Evolutionary conservation across 108 stramenopile genomes (phyloP).

Genomic region (Discostella stelligeroides): DNA sequence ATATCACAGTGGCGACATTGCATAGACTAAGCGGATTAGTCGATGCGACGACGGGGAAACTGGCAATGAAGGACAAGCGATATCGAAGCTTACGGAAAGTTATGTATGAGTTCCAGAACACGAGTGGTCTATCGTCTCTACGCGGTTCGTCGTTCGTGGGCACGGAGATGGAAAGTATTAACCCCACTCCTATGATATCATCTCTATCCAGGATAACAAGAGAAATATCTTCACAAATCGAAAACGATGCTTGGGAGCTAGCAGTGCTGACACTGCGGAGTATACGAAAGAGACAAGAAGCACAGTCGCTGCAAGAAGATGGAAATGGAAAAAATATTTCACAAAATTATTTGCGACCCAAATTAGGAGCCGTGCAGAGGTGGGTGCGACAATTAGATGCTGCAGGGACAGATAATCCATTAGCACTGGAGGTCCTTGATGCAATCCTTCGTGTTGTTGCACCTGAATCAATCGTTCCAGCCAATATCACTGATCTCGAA

Average conservation of each 20-base stretch:
- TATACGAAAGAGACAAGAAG: constrained; percentile 8
- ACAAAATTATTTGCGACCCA: constrained; percentile 16
- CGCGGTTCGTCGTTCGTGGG: neutral
- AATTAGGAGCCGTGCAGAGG: constrained; percentile 36
- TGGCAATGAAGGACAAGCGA: constrained; percentile 26
- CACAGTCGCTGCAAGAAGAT: neutral
- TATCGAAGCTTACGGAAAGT: constrained; percentile 24
- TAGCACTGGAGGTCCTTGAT: constrained; percentile 30
- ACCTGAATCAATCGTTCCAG: constrained; percentile 9
- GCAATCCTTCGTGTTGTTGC: constrained; percentile 37
- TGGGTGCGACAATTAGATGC: constrained; percentile 45
- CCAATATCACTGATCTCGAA: constrained; percentile 17
- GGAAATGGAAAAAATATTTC: neutral
- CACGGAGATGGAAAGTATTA: neutral
- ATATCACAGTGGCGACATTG: constrained; percentile 22
- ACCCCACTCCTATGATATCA: neutral
- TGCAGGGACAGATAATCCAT: constrained; percentile 22
- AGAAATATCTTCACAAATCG: constrained; percentile 27
- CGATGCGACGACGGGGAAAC: constrained; percentile 4
- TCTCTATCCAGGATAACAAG: constrained; percentile 32
- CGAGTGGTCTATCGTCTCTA: neutral
- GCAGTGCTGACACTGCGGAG: constrained; percentile 15
- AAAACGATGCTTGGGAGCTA: constrained; percentile 22
- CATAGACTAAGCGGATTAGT: constrained; percentile 15
- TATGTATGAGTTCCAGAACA: constrained; percentile 17